Conservation (phyloP, 1,284 basidiomycete species). For the Tetrapyrgos nigripes region DNA sequence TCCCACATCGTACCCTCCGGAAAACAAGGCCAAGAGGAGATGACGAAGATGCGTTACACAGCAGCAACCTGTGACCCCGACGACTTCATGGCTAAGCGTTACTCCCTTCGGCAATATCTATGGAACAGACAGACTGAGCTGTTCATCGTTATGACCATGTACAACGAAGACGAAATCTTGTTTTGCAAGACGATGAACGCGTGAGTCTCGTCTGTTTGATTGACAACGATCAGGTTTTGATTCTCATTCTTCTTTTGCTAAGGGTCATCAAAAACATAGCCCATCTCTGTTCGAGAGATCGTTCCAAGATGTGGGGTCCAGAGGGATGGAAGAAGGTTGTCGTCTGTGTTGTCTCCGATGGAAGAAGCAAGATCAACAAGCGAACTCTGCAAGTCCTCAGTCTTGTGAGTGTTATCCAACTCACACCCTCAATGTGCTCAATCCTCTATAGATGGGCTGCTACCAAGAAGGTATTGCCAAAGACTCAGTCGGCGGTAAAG, state of each 20-base stretch:
- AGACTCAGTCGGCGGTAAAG: conserved; percentile 90
- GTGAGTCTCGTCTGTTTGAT: conserved; percentile 45
- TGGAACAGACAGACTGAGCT: conserved; percentile 89
- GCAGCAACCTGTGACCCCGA: conserved; percentile 96
- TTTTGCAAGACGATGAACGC: conserved; percentile 90
- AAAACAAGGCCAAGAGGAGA: conserved; percentile 72
- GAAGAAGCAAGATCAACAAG: conserved; percentile 90
- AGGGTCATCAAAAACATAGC: conserved; percentile 91
- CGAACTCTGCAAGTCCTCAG: conserved; percentile 85
- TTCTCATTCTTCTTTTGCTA: conserved; percentile 9
- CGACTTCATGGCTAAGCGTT: conserved; percentile 79
- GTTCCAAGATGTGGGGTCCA: conserved; percentile 93
- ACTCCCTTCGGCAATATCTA: conserved; percentile 86
- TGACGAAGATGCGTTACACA: conserved; percentile 88
- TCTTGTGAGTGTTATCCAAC: conserved; percentile 49
- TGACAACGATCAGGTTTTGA: conserved; percentile 17
- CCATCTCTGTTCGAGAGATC: conserved; percentile 80
- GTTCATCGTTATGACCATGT: conserved; percentile 96
- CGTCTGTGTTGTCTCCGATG: conserved; percentile 92
- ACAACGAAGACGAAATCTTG: conserved; percentile 93
- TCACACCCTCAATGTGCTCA: background rate
- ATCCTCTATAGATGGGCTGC: conserved; percentile 79
- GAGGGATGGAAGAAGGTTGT: conserved; percentile 97
- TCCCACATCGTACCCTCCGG: conserved; percentile 76
- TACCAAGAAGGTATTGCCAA: conserved; percentile 96